These are phyloP conservation scores for Tetrahymena malaccensis DNA, from an alignment of 73 alveolate genomes.

Conservation along the genomic window DNA sequence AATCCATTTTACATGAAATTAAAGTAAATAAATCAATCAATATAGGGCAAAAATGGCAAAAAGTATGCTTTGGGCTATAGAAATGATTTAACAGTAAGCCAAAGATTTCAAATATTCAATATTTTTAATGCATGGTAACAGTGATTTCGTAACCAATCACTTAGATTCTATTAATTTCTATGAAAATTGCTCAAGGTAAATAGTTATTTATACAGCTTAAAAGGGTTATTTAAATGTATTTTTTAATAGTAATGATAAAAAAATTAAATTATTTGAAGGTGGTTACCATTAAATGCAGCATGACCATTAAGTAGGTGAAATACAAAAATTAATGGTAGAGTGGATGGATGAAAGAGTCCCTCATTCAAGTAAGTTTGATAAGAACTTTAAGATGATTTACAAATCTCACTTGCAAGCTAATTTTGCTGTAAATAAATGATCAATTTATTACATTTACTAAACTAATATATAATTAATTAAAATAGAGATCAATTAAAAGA, in stretches of 20 bases:
- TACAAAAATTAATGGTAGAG: background rate
- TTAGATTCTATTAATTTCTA: background rate
- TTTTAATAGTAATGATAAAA: constrained; percentile 1
- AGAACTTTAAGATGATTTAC: background rate
- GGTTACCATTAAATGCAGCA: constrained; percentile 42
- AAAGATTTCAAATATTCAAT: background rate
- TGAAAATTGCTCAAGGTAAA: background rate
- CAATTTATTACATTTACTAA: background rate
- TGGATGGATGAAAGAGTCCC: background rate
- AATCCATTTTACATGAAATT: background rate
- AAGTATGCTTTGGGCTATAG: constrained; percentile 19
- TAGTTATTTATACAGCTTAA: background rate
- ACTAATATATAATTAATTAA: background rate
- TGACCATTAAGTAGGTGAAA: constrained; percentile 7
- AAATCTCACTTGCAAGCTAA: background rate
- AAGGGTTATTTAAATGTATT: background rate
- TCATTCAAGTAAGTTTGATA: background rate
- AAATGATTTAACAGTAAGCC: background rate
- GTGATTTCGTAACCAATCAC: constrained; percentile 12
- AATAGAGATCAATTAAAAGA: background rate
- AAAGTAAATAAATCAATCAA: background rate
- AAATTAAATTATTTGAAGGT: constrained; percentile 8
- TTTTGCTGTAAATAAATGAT: background rate
- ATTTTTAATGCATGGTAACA: constrained; percentile 18
- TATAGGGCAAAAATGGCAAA: constrained; percentile 25